These are phyloP conservation scores for Acanthamoeba sp. DNA, from an alignment of 208 protist genomes.

Conservation along the genomic window DNA sequence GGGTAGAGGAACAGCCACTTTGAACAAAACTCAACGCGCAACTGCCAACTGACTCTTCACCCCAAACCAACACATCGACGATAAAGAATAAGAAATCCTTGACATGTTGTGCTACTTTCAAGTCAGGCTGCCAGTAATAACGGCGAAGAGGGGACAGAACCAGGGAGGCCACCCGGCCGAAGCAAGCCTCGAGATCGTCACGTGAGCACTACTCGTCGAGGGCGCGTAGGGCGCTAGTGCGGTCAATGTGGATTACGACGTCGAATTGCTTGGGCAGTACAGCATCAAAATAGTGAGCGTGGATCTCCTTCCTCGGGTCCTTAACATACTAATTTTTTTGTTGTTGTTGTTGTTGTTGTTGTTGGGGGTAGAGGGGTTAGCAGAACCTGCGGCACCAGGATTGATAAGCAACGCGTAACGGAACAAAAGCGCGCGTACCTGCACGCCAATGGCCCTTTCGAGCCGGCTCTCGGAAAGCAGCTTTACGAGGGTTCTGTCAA, in stretches of 20 bases:
- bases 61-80: no score
- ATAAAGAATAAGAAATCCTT: no score
- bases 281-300: conserved; percentile 65
- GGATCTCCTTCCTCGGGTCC: conserved; percentile 43
- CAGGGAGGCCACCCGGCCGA: no score
- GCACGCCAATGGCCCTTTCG: conserved; percentile 73
- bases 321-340: conserved; percentile 44
- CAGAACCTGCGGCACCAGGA: background rate
- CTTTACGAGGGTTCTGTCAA: conserved; percentile 38
- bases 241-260: conserved; percentile 69
- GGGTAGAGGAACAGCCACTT: no score
- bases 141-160: no score
- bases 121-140: no score
- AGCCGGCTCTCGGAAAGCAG: background rate
- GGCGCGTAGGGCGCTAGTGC: conserved; percentile 30
- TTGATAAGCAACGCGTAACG: background rate
- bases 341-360: background rate
- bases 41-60: no score
- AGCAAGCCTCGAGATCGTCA: no score
- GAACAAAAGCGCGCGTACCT: background rate
- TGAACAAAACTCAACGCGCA: no score
- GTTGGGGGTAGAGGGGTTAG: no score
- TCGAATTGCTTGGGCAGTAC: conserved; percentile 65
- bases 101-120: no score
- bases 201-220: conserved; percentile 26